Percentiles rank a stretch among this genome's conserved stretches.
Evolutionary conservation across 176 grass and related monocot genomes (phyloP).

Genomic region (Rhynchospora pubera): DNA sequence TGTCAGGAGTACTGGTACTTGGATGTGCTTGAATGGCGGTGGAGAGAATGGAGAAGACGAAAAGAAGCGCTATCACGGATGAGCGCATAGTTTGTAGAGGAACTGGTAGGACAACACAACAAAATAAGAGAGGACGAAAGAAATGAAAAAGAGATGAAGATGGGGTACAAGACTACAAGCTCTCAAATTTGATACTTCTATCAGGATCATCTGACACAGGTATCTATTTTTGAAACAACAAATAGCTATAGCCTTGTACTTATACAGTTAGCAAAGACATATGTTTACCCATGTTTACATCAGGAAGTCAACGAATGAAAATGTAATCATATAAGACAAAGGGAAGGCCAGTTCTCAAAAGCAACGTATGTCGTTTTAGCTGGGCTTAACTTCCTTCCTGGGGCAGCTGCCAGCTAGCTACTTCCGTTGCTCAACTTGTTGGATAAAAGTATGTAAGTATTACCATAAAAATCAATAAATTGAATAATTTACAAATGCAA

Average conservation of each 20-base stretch:
- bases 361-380: background rate
- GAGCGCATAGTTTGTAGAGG: slow-evolving; percentile 14
- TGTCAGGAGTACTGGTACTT: background rate
- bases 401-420: background rate
- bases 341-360: background rate
- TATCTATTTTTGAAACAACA: background rate
- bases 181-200: background rate
- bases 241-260: background rate
- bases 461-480: no score
- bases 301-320: background rate
- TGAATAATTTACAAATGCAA: no score
- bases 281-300: background rate
- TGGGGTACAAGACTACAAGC: background rate
- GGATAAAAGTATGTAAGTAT: no score
- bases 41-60: slow-evolving; percentile 11
- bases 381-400: background rate
- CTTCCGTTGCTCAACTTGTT: background rate
- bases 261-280: background rate
- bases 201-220: background rate
- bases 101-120: background rate
- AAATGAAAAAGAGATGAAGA: background rate
- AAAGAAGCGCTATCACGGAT: background rate
- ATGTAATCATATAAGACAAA: background rate
- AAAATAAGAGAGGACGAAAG: background rate
- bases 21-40: background rate